Base-by-base conservation (phyloP, 2,329 filamentous ascomycete species). In the Xylaria sp. region DNA sequence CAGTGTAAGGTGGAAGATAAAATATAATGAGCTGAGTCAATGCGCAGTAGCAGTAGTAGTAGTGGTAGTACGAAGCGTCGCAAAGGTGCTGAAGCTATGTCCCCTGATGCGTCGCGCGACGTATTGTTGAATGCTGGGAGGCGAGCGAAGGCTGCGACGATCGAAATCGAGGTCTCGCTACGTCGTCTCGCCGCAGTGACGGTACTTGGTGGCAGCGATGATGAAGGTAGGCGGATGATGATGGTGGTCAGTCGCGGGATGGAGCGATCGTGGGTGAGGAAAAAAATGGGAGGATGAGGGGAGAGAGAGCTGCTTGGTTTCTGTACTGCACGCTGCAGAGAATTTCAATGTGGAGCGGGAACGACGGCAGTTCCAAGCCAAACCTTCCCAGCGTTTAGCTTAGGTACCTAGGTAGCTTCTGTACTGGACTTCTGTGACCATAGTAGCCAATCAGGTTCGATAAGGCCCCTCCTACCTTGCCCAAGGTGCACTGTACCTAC, bases 301-400 rank as follows among this genome's bases (percentile, higher is more conserved):
- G 69, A 71, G 70, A 72, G 68, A 71, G 70, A 72, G 68, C 64
- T 63, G 46, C 28, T 48, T 46, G 57, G 48, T 62, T 51, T 46
- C 58, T 58, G 46, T 55, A 10, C 31, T 57, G 54, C 58, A 36
- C 31, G 43, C 70, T 70, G 70, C 68, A 72, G 70, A 72, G 68
- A 72, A 72, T 72, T 72, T 72, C 56, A 68, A 64, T 55, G 68
- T 71, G 70, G 70, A 60, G 68, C 65, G 56, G 54, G 56, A 63
- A 46, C 61, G 54, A 54, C 61, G 64, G 64, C 60, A 69, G 64
- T 61, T 69, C 60, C 52, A 48, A 61, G n/a, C 20, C 36, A 57
- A 18, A 3, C 33, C 15, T 43, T 36, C 33, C 33, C 33, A 36
- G 33, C 7, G 33, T 36, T 36, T 43, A 8, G n/a, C 13, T n/a